Evolutionary conservation across 202 grass and related monocot genomes (phyloP).

Genomic region (Zizania palustris): DNA sequence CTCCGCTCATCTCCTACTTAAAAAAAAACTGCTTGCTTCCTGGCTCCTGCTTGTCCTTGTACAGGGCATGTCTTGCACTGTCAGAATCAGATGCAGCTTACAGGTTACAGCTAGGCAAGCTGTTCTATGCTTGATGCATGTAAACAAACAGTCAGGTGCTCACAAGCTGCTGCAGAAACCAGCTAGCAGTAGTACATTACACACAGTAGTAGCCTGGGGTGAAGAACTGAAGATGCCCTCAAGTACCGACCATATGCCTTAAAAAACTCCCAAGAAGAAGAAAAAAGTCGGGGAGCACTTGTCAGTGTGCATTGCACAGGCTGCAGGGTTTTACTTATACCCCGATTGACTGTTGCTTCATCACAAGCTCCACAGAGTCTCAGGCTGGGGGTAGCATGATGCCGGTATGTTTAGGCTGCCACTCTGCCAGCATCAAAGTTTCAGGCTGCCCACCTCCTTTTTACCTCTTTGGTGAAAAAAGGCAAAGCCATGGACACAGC

Average conservation of each 20-base stretch:
- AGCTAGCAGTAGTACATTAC: background rate
- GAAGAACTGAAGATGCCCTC: slow-evolving; percentile 18
- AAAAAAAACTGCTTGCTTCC: slow-evolving; percentile 38
- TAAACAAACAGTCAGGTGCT: slow-evolving; percentile 33
- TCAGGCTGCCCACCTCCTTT: slow-evolving; percentile 56
- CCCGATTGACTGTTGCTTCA: slow-evolving; percentile 37
- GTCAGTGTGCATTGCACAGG: slow-evolving; percentile 41
- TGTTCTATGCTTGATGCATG: background rate
- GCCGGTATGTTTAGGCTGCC: slow-evolving; percentile 41
- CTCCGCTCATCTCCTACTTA: background rate
- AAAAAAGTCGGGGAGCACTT: background rate
- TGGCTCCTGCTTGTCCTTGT: slow-evolving; percentile 41
- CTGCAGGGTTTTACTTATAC: slow-evolving; percentile 27
- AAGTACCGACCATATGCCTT: slow-evolving; percentile 50
- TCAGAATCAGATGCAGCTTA: background rate
- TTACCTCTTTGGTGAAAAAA: slow-evolving; percentile 68
- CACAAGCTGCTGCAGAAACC: slow-evolving; percentile 35
- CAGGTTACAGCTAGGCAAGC: too few species aligned
- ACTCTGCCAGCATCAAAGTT: slow-evolving; percentile 53
- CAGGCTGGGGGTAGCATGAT: too few species aligned
- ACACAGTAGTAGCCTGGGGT: slow-evolving; percentile 25
- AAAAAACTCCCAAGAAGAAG: slow-evolving; percentile 48
- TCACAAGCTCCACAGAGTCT: slow-evolving; percentile 11
- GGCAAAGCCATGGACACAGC: slow-evolving; percentile 48
- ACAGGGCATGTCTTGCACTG: slow-evolving; percentile 20